Evolutionary conservation across 75 land plant genomes (phyloP), one percentile per base, ranked within the genome.

Genomic region (Cunninghamia lanceolata): DNA sequence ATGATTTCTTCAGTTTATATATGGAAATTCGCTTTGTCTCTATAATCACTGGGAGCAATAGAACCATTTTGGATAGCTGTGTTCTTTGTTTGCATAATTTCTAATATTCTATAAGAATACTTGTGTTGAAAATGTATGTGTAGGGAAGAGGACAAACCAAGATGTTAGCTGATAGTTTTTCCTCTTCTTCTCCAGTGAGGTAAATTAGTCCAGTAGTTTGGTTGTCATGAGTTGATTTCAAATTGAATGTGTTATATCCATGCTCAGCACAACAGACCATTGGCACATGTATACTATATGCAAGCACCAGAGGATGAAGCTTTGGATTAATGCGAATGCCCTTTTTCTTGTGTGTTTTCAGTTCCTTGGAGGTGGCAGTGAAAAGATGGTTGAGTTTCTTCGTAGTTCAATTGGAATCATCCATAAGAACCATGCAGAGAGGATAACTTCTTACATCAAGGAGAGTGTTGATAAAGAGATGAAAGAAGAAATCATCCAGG

Each of bases 401-500:
- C 95, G 88, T 83, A 92, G 93, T 86, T 96, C 99, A n/a, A 93
- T 98, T 9, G 99, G 99, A 39, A 94, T 97, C 21, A 89, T 97
- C 25, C 99, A 98, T 90, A 94, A 87, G 90, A 93, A 96, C 42
- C 99, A 98, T 91, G 99, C 99, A 77, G 95, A 93, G 85, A 94
- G 95, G 82, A 98, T 98, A 83, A 94, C 99, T 30, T 89, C 94
- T 50, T 98, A 86, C 83, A 98, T 98, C 79, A 98, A 94, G 80
- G 92, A 94, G 47, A 91, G 92, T 86, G 99, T 98, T 28, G 99
- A 96, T 86, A 90, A 94, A 70, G 99, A 98, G 84, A 25, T 94
- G 54, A 88, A 88, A 79, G 91, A 93, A 34, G 93, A 94, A 71
- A 52, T 68, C 70, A 87, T 28, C 79, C 73, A 91, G 28, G 82